These are phyloP conservation scores for Maudiozyma barnettii DNA, from an alignment of 805 yeast genomes.

Conservation along the genomic window DNA sequence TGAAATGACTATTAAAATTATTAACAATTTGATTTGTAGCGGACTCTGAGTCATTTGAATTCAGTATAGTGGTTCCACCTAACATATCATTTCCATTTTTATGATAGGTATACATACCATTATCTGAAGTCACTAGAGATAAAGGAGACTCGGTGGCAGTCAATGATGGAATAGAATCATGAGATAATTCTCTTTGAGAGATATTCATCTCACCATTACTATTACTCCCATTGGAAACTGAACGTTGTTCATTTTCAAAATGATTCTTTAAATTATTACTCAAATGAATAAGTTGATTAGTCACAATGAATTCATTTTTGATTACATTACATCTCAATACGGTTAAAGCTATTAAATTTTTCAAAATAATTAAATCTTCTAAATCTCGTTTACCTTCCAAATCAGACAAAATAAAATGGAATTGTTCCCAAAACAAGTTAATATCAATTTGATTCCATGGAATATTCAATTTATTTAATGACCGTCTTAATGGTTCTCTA, in stretches of 20 bases:
- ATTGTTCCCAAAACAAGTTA: constrained; percentile 14
- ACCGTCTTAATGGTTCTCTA: constrained; percentile 5
- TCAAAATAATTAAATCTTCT: constrained; percentile 5
- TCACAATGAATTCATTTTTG: constrained; percentile 12
- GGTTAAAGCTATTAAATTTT: constrained; percentile 19
- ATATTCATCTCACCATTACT: not conserved
- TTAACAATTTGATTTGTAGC: constrained; percentile 11
- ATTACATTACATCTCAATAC: constrained; percentile 16
- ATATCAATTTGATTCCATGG: constrained; percentile 16
- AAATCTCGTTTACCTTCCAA: not conserved
- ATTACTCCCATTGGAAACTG: not conserved
- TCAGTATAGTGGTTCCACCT: not conserved
- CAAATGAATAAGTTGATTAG: not conserved
- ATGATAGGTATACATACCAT: not conserved
- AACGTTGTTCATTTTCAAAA: not conserved
- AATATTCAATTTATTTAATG: constrained; percentile 13
- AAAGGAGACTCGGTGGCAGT: constrained; percentile 2
- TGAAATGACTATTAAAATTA: constrained; percentile 24
- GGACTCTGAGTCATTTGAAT: not conserved
- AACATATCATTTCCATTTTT: not conserved
- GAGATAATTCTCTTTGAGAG: constrained; percentile 2
- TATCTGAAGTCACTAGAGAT: constrained; percentile 6
- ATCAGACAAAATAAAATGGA: constrained; percentile 4
- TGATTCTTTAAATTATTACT: not conserved
- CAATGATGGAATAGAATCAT: constrained; percentile 1